Percentiles rank a stretch among this genome's conserved stretches.
phyloP scores from a whole-genome alignment of 805 yeast species.

The Danielozyma ontarioensis region DNA sequence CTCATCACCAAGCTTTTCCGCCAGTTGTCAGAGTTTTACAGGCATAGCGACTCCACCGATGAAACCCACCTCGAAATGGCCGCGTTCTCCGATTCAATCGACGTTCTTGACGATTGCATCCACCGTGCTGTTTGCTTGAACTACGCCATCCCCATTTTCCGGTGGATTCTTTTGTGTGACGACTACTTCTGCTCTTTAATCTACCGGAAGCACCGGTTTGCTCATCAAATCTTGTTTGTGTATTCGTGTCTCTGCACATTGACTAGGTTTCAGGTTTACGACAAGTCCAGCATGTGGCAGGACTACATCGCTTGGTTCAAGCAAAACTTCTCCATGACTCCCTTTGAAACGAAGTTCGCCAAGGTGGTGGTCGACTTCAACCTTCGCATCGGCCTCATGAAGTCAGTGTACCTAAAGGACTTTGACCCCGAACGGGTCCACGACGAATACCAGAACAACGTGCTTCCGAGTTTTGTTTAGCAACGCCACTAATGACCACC shows the following conservation, averaged over 20 bases:
- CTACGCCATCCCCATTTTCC: slow-evolving; percentile 28
- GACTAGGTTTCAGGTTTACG: slow-evolving; percentile 16
- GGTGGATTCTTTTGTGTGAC: slow-evolving; percentile 17
- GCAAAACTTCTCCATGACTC: no score
- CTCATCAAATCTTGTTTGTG: slow-evolving; percentile 19
- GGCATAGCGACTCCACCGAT: no score
- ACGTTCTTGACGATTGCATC: slow-evolving; percentile 9
- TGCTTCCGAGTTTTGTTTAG: neutral
- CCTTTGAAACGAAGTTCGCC: no score
- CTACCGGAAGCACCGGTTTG: slow-evolving; percentile 16
- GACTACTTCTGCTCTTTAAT: slow-evolving; percentile 13
- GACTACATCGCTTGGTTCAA: slow-evolving; percentile 20
- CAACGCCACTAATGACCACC: no score
- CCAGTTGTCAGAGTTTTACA: no score
- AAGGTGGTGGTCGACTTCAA: neutral
- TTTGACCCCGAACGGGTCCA: neutral
- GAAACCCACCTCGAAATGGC: no score
- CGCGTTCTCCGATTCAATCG: slow-evolving; percentile 4
- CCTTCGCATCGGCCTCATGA: neutral
- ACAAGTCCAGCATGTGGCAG: slow-evolving; percentile 22
- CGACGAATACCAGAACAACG: neutral
- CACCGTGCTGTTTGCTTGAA: slow-evolving; percentile 9
- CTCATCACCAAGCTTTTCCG: no score
- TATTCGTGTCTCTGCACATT: slow-evolving; percentile 15
- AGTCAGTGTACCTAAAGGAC: neutral